Evolutionary conservation across 305 asterid genomes (phyloP), one percentile per base, ranked within the genome.

Genomic region (Fraxinus platypoda): DNA sequence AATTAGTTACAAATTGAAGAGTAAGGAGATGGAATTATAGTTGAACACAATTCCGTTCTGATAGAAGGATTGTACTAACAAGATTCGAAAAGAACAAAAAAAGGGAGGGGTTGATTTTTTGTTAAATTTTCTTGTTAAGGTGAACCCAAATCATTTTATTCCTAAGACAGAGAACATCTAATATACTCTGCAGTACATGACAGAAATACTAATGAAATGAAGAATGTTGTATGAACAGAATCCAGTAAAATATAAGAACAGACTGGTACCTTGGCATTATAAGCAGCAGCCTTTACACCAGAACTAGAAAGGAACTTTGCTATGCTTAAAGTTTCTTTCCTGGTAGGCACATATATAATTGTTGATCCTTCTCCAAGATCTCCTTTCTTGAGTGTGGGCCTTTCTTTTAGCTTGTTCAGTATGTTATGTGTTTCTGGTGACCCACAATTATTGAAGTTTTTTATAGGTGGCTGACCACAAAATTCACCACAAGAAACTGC

Each of bases 261-360:
- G 76, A 83, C 74, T 75, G 62, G 78, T 80, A 93, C 97, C 97
- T 90, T 90, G 66, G 94, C 97, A 87, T 93, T 91, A 87, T 93
- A 93, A 82, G 96, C 95, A 78, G 97, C 96, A 84, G 96, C 92
- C 83, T 85, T 92, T 59, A 93, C 90, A 73, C 96, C 97, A 82
- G 41, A 86, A 70, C 80, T 84, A 81, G 83, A 82, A 54, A 93
- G 92, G 90, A 92, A 92, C 85, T 91, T 89, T 17, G 97, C 81
- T 84, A 93, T 73, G 79, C 87, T 79, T 87, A 91, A 62, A 75
- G 96, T 93, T 90, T 93, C 91, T 86, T 92, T 92, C 88, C 97
- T 90, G 46, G 93, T 93, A 71, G 94, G 97, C 49, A 88, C 91
- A 85, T 92, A 92, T 81, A 93, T 87, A 62, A 93, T 90, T 54